These are phyloP conservation scores for Leptographium procerum DNA, from an alignment of 2,329 filamentous ascomycete genomes.

Conservation along the genomic window DNA sequence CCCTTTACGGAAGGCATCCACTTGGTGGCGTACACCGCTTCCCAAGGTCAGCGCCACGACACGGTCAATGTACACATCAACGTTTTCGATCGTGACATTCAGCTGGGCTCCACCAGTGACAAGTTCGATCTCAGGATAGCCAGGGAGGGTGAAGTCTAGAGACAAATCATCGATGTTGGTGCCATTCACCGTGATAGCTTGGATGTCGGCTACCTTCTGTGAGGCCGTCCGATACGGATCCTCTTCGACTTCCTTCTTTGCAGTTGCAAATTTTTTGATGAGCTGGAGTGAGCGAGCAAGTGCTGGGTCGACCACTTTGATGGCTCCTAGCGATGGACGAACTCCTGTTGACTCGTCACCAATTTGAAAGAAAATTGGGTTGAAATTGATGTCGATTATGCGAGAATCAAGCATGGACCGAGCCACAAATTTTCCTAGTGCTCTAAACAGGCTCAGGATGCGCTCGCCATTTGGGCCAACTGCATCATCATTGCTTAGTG, in stretches of 20 bases:
- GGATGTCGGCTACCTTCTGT: slow-evolving; percentile 60
- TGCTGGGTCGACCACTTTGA: slow-evolving; percentile 79
- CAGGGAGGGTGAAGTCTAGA: slow-evolving; percentile 89
- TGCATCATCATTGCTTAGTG: slow-evolving; percentile 70
- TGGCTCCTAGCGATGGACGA: slow-evolving; percentile 73
- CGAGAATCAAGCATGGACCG: slow-evolving; percentile 96
- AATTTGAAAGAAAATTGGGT: slow-evolving; percentile 94
- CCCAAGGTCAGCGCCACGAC: slow-evolving; percentile 88
- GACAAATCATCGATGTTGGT: slow-evolving; percentile 76
- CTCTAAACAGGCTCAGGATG: slow-evolving; percentile 78
- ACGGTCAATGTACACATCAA: slow-evolving; percentile 76
- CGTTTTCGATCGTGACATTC: slow-evolving; percentile 77
- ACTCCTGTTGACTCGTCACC: slow-evolving; percentile 58
- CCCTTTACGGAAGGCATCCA: slow-evolving; percentile 80
- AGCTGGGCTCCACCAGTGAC: slow-evolving; percentile 62
- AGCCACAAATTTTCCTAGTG: slow-evolving; percentile 93
- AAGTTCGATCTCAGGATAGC: slow-evolving; percentile 79
- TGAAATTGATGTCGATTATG: slow-evolving; percentile 96
- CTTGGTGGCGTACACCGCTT: slow-evolving; percentile 75
- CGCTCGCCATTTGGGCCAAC: slow-evolving; percentile 71
- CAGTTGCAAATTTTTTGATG: slow-evolving; percentile 74
- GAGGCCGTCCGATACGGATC: slow-evolving; percentile 52
- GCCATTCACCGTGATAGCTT: slow-evolving; percentile 62
- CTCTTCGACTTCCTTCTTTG: slow-evolving; percentile 70
- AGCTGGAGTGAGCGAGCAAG: slow-evolving; percentile 76